phyloP scores from a whole-genome alignment of 225 moss, liverwort and hornwort genomes.

The Lunularia cruciata region DNA sequence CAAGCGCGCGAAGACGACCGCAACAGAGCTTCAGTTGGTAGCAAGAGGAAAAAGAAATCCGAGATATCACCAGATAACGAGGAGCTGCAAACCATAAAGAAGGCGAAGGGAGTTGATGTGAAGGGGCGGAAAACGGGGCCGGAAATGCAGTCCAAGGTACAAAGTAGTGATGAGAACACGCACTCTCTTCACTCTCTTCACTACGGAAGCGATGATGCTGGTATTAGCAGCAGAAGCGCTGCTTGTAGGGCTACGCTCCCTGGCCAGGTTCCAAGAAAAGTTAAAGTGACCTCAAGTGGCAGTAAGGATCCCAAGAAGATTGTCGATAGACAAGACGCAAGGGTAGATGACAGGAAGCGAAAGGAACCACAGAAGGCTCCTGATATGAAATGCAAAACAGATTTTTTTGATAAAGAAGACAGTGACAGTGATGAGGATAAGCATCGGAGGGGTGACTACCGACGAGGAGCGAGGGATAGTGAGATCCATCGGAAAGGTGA shows the following conservation, averaged over 20 bases:
- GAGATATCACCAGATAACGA: slow-evolving; percentile 57
- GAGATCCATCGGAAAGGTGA: slow-evolving; percentile 26
- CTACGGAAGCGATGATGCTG: slow-evolving; percentile 51
- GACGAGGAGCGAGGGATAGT: slow-evolving; percentile 26
- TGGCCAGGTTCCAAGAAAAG: slow-evolving; percentile 27
- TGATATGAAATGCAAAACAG: slow-evolving; percentile 55
- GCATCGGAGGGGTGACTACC: slow-evolving; percentile 27
- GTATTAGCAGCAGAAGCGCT: slow-evolving; percentile 22
- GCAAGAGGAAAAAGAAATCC: slow-evolving; percentile 64
- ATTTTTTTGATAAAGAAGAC: slow-evolving; percentile 41
- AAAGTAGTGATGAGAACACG: slow-evolving; percentile 49
- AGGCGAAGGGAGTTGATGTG: slow-evolving; percentile 44
- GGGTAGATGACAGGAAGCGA: slow-evolving; percentile 39
- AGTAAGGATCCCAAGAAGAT: slow-evolving; percentile 19
- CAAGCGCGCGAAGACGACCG: slow-evolving; percentile 59
- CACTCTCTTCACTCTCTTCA: slow-evolving; percentile 48
- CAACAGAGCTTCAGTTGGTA: slow-evolving; percentile 20
- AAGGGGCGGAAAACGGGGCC: background rate
- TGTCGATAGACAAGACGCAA: slow-evolving; percentile 14
- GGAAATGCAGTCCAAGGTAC: slow-evolving; percentile 41
- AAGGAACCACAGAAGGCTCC: slow-evolving; percentile 52
- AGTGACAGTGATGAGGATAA: slow-evolving; percentile 52
- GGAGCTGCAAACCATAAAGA: slow-evolving; percentile 55
- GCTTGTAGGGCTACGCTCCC: slow-evolving; percentile 18
- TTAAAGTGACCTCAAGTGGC: slow-evolving; percentile 24